phyloP scores from a whole-genome alignment of 2,329 filamentous ascomycete genomes.

The Parastagonospora avenae region DNA sequence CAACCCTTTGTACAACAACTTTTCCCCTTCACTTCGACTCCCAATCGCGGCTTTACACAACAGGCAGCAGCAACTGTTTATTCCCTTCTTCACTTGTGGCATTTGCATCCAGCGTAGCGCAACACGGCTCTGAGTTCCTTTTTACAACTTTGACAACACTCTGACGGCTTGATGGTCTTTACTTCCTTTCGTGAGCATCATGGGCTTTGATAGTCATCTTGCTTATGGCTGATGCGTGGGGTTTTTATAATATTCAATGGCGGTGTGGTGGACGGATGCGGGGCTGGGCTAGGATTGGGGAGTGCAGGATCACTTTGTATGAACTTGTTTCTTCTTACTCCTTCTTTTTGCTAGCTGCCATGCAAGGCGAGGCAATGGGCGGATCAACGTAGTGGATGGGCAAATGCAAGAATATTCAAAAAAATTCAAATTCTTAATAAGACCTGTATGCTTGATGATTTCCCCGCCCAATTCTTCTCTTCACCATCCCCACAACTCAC shows the following conservation, averaged over 20 bases:
- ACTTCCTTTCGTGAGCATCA: background rate
- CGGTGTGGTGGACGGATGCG: too few species aligned
- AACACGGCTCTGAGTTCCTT: conserved; percentile 10
- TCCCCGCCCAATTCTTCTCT: background rate
- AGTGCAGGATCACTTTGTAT: background rate
- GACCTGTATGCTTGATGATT: too few species aligned
- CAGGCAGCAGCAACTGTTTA: background rate
- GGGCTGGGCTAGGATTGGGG: background rate
- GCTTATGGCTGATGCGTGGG: too few species aligned
- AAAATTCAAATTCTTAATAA: background rate
- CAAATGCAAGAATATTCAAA: too few species aligned
- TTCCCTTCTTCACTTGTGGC: background rate
- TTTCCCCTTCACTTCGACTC: conserved; percentile 4
- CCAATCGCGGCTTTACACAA: conserved; percentile 5
- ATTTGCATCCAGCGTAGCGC: conserved; percentile 18
- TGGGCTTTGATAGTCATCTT: too few species aligned
- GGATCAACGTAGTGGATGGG: too few species aligned
- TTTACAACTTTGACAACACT: background rate
- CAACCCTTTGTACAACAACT: conserved; percentile 17
- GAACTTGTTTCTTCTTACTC: too few species aligned
- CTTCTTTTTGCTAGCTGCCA: too few species aligned
- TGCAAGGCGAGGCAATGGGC: too few species aligned
- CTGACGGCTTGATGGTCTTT: conserved; percentile 15
- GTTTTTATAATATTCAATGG: too few species aligned
- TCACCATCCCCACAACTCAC: too few species aligned